Evolutionary conservation across 208 protist genomes (phyloP), one percentile per base, ranked within the genome.

Genomic region (Trichomonas vaginalis): DNA sequence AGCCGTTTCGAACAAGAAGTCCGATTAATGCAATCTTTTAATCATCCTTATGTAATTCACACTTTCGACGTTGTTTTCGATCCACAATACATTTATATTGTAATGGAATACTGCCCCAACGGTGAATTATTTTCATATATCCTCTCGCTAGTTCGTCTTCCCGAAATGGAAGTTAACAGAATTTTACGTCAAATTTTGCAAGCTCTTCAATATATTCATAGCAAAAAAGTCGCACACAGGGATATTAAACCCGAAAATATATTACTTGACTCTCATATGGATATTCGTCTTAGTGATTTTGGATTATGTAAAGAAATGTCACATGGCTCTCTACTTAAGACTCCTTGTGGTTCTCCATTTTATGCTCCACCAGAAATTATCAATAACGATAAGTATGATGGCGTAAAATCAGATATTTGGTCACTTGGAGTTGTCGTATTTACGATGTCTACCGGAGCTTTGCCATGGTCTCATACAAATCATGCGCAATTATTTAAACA

Each of bases 211-310:
- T 88, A 88, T 32, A 88, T 88, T 88, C 82, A 88, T 32, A 45
- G n/a, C 23, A 45, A 32, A n/a, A 40, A 88, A 3, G 37, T 88
- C 37, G 35, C 82, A 47, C 82, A 88, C 37, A n/a, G 82, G n/a
- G 82, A 88, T 47, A 45, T 88, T 21, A 88, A 88, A 32, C 82
- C 82, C 15, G 82, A 88, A 88, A 88, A 88, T 88, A 88, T 88
- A 45, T 23, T 88, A 15, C 17, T 88, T 9, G 82, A 88, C 48
- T 45, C 82, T 10, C 17, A 40, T 32, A 88, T 88, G 82, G 37
- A 88, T 88, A 40, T 40, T n/a, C 3, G 37, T 17, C 6, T 88
- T 10, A 42, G n/a, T 8, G 82, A 88, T 42, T 88, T 88, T 88
- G 86, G 86, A 15, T 39, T 92, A 17, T 92, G 86, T 21, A 42